Base-by-base conservation (phyloP, 495 filamentous ascomycete species). In the Penicillium simplicissimum region DNA sequence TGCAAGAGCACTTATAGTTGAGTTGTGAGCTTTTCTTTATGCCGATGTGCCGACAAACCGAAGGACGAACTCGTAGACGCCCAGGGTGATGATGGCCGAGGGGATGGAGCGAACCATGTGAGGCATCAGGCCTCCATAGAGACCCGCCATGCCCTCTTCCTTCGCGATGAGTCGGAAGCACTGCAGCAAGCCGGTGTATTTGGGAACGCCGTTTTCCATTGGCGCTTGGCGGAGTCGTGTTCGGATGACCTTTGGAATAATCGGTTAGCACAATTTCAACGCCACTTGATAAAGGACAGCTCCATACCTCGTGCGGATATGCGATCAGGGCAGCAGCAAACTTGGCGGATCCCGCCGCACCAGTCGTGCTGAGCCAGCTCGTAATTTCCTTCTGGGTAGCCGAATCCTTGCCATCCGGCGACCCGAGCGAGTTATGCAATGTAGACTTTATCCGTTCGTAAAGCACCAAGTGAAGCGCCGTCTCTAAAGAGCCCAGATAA, bases 41-140 rank as follows among this genome's bases (percentile, higher is more conserved):
- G 57, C 13, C 23, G 65, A 61, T 19, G 61, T 47, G 35, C 64
- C 57, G n/a, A 71, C 63, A 74, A 88, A 61, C 42, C 84, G 84
- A 53, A 96, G 76, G 59, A 95, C 90, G 33, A 84, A 86, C 73
- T 96, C 92, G 73, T 96, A 96, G 73, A 92, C 93, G 60, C 91
- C 91, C 67, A 96, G 93, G 82, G 93, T 96, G 70, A 96, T 93
- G 54, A 90, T 90, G 13, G 92, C 92, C 53, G 89, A 92, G 6
- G 92, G 92, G 4, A 96, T 91, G 13, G 92, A 92, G 37, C 92
- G 85, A 62, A 94, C 80, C 67, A 96, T 86, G 71, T 96, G 92
- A 25, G 92, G 91, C 33, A 90, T 92, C 68, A 96, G 74, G 14
- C 92, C 93, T 57, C 92, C 92, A 67, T 96, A 96, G 55, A 96